Evolutionary conservation across 208 protist genomes (phyloP).

Genomic region (Wallacemonas sp.): DNA sequence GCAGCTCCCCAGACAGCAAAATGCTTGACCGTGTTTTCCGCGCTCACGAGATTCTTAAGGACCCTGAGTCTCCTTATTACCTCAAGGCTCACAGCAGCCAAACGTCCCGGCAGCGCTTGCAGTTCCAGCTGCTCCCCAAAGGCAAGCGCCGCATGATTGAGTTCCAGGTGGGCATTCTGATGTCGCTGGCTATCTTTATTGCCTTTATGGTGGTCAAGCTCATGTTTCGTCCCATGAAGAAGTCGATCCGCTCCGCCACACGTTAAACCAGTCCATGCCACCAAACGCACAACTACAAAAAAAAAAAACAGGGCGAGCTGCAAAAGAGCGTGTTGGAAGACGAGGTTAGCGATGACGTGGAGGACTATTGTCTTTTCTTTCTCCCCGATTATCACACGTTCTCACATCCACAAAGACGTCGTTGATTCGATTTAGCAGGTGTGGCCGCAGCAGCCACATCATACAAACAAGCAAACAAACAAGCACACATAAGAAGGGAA

Average conservation of each 20-base stretch:
- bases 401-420: too few species aligned
- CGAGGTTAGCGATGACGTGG: too few species aligned
- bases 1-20: constrained; percentile 56
- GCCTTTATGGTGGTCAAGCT: constrained; percentile 54
- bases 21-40: constrained; percentile 79
- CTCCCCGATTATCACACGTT: too few species aligned
- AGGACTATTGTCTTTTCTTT: too few species aligned
- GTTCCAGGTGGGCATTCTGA: constrained; percentile 58
- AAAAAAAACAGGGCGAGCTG: not conserved
- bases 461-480: too few species aligned
- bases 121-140: constrained; percentile 85
- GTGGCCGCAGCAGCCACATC: too few species aligned
- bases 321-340: too few species aligned
- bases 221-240: constrained; percentile 68
- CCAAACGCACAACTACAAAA: not conserved
- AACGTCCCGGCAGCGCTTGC: constrained; percentile 68
- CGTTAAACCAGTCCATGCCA: constrained; percentile 37
- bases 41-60: constrained; percentile 81
- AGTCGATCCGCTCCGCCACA: constrained; percentile 63
- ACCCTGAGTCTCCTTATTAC: constrained; percentile 84
- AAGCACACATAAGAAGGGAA: too few species aligned
- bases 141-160: constrained; percentile 62
- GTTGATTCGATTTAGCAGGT: too few species aligned
- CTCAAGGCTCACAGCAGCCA: constrained; percentile 72
- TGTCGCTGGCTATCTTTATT: constrained; percentile 40